Conservation (phyloP, 139 green algal genomes). For the Chlamydomonas sphaeroides region DNA sequence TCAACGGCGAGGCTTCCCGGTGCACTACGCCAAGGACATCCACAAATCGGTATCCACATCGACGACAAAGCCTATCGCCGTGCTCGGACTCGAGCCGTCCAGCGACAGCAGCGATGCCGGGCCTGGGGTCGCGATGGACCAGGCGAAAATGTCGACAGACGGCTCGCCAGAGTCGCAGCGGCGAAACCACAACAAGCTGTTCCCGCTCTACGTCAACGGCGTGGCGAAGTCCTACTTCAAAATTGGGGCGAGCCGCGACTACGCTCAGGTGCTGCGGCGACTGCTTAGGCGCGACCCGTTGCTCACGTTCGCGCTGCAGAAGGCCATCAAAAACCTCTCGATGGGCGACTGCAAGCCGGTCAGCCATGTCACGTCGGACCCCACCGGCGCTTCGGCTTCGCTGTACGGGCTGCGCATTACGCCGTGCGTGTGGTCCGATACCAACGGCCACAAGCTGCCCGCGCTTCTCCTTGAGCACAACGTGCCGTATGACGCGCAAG, state of each 20-base stretch:
- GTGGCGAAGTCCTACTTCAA: constrained; percentile 48
- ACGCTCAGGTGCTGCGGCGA: constrained; percentile 50
- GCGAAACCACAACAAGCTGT: constrained; percentile 51
- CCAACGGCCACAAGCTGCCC: constrained; percentile 27
- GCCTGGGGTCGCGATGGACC: constrained; percentile 3
- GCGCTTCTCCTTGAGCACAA: constrained; percentile 63
- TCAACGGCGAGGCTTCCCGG: constrained; percentile 14
- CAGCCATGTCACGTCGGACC: constrained; percentile 60
- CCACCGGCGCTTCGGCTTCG: constrained; percentile 45
- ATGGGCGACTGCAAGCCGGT: constrained; percentile 37
- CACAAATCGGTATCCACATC: constrained; percentile 32
- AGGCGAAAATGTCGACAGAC: background rate
- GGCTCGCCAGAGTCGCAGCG: background rate
- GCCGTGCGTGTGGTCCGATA: constrained; percentile 51
- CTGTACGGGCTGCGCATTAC: constrained; percentile 60
- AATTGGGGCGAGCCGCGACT: constrained; percentile 41
- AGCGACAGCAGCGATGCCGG: background rate
- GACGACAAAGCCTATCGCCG: constrained; percentile 29
- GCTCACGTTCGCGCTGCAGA: constrained; percentile 61
- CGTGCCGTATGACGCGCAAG: constrained; percentile 52
- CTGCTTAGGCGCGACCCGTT: constrained; percentile 55
- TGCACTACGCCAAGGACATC: constrained; percentile 31
- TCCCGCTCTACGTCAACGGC: constrained; percentile 50
- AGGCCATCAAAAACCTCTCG: constrained; percentile 52
- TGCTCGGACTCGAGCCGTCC: constrained; percentile 20